phyloP scores from a whole-genome alignment of 2,329 filamentous ascomycete genomes.

The Podosphaera aphanis region DNA sequence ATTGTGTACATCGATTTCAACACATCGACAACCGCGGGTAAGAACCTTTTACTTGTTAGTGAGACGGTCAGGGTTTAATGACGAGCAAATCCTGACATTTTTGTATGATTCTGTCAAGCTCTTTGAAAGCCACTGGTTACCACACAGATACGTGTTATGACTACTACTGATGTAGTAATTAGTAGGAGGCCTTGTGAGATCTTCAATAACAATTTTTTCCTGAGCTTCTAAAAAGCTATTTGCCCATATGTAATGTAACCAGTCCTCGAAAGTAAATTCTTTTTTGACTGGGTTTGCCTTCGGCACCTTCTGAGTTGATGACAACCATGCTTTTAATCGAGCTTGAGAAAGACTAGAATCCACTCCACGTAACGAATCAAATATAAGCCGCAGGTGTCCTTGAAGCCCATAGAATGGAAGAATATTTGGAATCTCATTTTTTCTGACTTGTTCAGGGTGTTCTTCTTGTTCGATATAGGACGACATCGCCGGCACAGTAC shows the following conservation, averaged over 20 bases:
- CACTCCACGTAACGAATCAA: slow-evolving; percentile 20
- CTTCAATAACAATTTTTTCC: slow-evolving; percentile 7
- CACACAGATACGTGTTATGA: slow-evolving; percentile 80
- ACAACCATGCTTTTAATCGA: slow-evolving; percentile 26
- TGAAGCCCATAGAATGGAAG: slow-evolving; percentile 19
- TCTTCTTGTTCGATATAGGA: too few relatives aligned
- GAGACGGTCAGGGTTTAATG: neutral
- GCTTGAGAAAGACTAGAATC: slow-evolving; percentile 17
- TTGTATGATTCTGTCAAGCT: slow-evolving; percentile 56
- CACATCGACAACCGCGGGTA: slow-evolving; percentile 57
- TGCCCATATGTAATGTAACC: slow-evolving; percentile 14
- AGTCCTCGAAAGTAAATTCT: slow-evolving; percentile 15
- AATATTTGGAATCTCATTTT: too few relatives aligned
- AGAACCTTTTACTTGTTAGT: slow-evolving; percentile 30
- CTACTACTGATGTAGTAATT: slow-evolving; percentile 91
- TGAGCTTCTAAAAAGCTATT: slow-evolving; percentile 12
- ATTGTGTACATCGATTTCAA: slow-evolving; percentile 92
- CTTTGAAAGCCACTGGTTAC: slow-evolving; percentile 61
- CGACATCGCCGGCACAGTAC: too few relatives aligned
- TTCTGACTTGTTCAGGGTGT: too few relatives aligned
- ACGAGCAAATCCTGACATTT: slow-evolving; percentile 24
- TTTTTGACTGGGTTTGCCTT: slow-evolving; percentile 9
- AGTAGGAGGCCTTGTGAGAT: slow-evolving; percentile 15
- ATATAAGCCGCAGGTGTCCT: slow-evolving; percentile 25
- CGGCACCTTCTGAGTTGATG: slow-evolving; percentile 20